phyloP scores from a whole-genome alignment of 352 stramenopile species.

The Thraustochytrium striatum region DNA sequence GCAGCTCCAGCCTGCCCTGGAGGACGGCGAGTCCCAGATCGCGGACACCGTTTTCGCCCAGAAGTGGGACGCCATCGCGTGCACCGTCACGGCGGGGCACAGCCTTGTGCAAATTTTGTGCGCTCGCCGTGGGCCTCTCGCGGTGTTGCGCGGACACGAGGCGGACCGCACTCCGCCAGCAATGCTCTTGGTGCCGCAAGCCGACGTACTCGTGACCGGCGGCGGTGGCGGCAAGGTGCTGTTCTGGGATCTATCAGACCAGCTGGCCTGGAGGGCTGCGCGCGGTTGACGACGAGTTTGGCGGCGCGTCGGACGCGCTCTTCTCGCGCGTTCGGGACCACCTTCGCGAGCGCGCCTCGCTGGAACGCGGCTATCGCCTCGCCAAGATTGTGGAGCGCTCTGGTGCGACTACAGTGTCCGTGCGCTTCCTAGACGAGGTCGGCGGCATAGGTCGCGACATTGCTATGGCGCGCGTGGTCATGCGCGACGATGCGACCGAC shows the following conservation, averaged over 20 bases:
- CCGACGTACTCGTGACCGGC: conserved; percentile 13
- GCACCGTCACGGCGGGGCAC: not conserved
- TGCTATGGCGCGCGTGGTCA: not conserved
- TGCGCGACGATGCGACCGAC: not conserved
- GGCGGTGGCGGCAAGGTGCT: not conserved
- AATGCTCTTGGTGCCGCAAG: conserved; percentile 15
- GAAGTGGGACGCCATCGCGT: conserved; percentile 22
- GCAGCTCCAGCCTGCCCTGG: not conserved
- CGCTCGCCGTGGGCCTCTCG: not conserved
- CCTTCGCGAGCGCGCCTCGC: not conserved
- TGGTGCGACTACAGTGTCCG: not conserved
- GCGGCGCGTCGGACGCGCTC: not conserved
- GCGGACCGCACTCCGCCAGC: not conserved
- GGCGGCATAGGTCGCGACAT: conserved; percentile 11
- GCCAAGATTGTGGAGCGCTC: not conserved
- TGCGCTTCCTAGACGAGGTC: conserved; percentile 19
- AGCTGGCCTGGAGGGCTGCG: conserved; percentile 33
- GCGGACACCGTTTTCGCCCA: not conserved
- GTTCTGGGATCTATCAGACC: conserved; percentile 43
- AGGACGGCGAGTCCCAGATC: not conserved
- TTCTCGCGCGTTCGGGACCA: not conserved
- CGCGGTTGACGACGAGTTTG: not conserved
- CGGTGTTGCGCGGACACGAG: not conserved
- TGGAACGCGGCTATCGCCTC: not conserved
- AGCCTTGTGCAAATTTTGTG: conserved; percentile 11